Evolutionary conservation across 768 basidiomycete genomes (phyloP), one percentile per base, ranked within the genome.

Genomic region (Russula abietina): DNA sequence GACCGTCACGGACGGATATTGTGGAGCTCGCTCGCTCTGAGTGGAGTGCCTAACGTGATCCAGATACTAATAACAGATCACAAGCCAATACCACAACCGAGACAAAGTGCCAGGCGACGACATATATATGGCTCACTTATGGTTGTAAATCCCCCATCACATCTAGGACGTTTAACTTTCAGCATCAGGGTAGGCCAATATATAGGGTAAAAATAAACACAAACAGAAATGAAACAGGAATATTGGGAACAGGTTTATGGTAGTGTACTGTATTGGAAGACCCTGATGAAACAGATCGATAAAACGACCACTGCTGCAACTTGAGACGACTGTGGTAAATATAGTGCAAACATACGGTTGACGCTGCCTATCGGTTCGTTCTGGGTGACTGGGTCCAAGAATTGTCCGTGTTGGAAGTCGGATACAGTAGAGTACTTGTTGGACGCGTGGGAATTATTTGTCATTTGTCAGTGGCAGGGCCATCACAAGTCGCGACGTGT

Each of bases 401-500:
- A n/a, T 45, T 3, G 43, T 45, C 2, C 28, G 28, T 8, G 9
- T 33, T 33, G 33, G 33, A n/a, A 19, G 41, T 43, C n/a, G n/a
- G n/a, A n/a, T n/a, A n/a, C n/a, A n/a, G n/a, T n/a, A n/a, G 6
- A 8, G 41, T 33, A 11, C 17, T 30, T n/a, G 41, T 19, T 19
- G 41, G 41, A 9, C 3, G 43, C n/a, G 55, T 57, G 55, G 55
- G 61, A 57, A 57, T 52, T 26, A 57, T 45, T 61, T 62, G 39
- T 51, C 55, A 56, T 56, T 56, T 32, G 55, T 30, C 41, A 7
- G 6, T 38, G 36, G 55, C 39, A 43, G 26, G 11, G 28, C 36
- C 58, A 60, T 36, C 55, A 46, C 38, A 50, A 30, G 19, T 30
- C 57, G 33, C 59, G 65, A 67, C 67, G 66, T 67, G 66, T 67